Evolutionary conservation across 163 green algal genomes (phyloP).

Genomic region (Scenedesmus sp.): DNA sequence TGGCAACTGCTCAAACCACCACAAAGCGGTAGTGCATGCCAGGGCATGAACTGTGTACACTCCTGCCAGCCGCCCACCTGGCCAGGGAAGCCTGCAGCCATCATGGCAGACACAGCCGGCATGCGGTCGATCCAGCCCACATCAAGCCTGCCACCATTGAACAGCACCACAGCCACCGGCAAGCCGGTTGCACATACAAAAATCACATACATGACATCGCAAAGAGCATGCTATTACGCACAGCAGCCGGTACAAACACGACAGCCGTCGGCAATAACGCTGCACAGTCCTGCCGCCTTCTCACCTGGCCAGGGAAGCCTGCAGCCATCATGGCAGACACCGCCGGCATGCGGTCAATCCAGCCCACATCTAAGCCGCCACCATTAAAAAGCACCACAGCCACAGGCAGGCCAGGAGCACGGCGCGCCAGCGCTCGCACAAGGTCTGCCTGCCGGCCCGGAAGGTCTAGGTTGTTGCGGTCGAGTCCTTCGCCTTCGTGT

Average conservation of each 20-base stretch:
- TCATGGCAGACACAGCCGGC: constrained; percentile 22
- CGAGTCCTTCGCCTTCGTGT: constrained; percentile 49
- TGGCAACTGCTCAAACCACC: no score
- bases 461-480: constrained; percentile 43
- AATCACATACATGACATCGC: not conserved
- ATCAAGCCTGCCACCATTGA: constrained; percentile 50
- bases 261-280: no score
- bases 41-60: no score
- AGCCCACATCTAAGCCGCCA: constrained; percentile 43
- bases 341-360: not conserved
- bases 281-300: not conserved
- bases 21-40: no score
- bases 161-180: constrained; percentile 45
- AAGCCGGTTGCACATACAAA: not conserved
- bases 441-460: constrained; percentile 51
- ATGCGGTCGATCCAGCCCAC: constrained; percentile 22
- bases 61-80: constrained; percentile 13
- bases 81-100: constrained; percentile 35
- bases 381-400: constrained; percentile 49
- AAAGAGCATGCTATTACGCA: not conserved
- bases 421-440: constrained; percentile 26
- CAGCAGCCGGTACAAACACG: not conserved
- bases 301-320: constrained; percentile 43
- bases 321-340: constrained; percentile 39
- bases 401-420: constrained; percentile 27